These are phyloP conservation scores for Lecanoromycetidae sp. DNA, from an alignment of 2,329 filamentous ascomycete species.

Conservation along the genomic window DNA sequence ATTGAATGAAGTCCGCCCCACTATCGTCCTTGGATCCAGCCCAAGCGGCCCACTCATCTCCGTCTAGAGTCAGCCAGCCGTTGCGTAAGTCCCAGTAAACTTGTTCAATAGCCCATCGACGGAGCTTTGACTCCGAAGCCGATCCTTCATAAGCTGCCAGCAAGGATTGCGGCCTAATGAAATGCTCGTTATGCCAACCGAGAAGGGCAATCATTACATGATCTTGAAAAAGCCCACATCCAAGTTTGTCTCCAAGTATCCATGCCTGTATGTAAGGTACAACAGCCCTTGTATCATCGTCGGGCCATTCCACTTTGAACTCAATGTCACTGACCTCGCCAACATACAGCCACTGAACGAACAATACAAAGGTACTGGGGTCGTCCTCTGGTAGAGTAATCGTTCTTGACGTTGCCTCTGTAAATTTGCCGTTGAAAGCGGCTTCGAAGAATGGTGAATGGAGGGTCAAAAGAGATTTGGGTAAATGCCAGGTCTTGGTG, in stretches of 20 bases:
- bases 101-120: neutral
- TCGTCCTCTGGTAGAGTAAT: conserved; percentile 4
- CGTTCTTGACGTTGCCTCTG: neutral
- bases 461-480: neutral
- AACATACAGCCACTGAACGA: conserved; percentile 7
- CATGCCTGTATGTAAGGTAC: neutral
- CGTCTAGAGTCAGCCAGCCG: neutral
- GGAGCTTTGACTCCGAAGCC: neutral
- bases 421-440: neutral
- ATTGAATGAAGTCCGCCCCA: neutral
- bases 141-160: neutral
- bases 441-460: neutral
- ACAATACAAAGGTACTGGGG: conserved; percentile 5
- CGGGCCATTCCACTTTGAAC: neutral
- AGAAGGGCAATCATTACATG: neutral
- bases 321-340: neutral
- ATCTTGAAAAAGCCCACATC: conserved; percentile 3
- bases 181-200: neutral
- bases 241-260: conserved; percentile 8
- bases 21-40: neutral
- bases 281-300: neutral
- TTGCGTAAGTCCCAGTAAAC: neutral
- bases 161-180: neutral
- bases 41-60: neutral
- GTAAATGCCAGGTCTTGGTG: neutral